Percentiles rank a stretch among this genome's conserved stretches.
Evolutionary conservation across 1,284 basidiomycete species (phyloP).

Genomic region (Pulchroboletus neoregius): DNA sequence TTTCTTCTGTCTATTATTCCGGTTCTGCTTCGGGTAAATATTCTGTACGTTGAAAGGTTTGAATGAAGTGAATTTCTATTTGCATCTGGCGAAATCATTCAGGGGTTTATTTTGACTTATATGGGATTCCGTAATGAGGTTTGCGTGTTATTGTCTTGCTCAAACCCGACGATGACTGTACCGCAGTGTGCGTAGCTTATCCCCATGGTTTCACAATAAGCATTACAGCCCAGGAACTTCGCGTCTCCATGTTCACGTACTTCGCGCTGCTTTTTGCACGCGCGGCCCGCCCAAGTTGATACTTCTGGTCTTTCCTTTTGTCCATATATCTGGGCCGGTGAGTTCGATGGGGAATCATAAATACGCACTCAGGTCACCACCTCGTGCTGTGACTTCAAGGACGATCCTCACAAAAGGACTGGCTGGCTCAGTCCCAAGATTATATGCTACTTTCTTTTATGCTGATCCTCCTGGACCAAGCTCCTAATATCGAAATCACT

Average conservation of each 20-base stretch:
- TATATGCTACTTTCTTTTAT: constrained; percentile 22
- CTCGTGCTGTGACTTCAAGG: constrained; percentile 3
- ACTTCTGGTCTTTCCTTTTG: constrained; percentile 22
- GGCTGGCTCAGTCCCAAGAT: constrained; percentile 30
- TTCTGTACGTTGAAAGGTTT: no score
- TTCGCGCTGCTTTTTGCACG: constrained; percentile 3
- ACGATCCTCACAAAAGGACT: constrained; percentile 21
- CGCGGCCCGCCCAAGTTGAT: constrained; percentile 1
- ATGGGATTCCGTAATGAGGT: constrained; percentile 6
- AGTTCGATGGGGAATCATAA: constrained; percentile 21
- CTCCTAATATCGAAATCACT: constrained; percentile 18
- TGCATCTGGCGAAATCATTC: neutral
- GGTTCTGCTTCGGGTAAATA: no score
- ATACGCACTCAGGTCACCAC: constrained; percentile 11
- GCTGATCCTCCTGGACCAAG: constrained; percentile 15
- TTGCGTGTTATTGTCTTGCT: constrained; percentile 26
- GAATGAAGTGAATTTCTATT: no score
- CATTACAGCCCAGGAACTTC: constrained; percentile 13
- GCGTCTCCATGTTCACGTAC: constrained; percentile 25
- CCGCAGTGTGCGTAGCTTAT: constrained; percentile 9
- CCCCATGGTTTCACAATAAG: constrained; percentile 33
- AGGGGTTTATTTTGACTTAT: constrained; percentile 16
- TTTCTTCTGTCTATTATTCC: no score
- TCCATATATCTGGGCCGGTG: constrained; percentile 6
- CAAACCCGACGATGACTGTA: constrained; percentile 9